Evolutionary conservation across 1,284 basidiomycete genomes (phyloP).

Genomic region (Trichosporon faecale): DNA sequence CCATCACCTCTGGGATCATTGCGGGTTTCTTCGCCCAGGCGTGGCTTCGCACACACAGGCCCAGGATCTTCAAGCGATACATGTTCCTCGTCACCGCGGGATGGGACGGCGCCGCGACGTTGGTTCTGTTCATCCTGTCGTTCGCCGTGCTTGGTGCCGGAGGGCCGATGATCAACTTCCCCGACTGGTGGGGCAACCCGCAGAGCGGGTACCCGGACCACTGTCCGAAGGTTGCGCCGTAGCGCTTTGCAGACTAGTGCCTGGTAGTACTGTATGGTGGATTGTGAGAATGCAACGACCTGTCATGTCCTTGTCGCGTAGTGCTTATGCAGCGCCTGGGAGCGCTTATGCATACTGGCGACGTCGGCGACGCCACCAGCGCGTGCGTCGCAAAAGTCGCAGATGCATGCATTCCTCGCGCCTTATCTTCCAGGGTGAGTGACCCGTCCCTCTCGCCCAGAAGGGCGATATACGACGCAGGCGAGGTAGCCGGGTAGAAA

Average conservation of each 20-base stretch:
- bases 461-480: not conserved
- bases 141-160: constrained; percentile 38
- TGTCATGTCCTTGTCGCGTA: not conserved
- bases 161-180: constrained; percentile 24
- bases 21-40: constrained; percentile 33
- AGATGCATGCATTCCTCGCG: not conserved
- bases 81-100: constrained; percentile 35
- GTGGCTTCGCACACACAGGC: constrained; percentile 26
- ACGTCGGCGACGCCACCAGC: too few species aligned
- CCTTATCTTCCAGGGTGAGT: not conserved
- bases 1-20: constrained; percentile 25
- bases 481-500: constrained; percentile 5
- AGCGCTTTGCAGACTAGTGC: not conserved
- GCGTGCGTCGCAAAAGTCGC: not conserved
- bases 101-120: constrained; percentile 49
- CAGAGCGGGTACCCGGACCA: constrained; percentile 25
- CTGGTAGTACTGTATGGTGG: not conserved
- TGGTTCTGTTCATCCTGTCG: constrained; percentile 53
- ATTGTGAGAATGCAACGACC: not conserved
- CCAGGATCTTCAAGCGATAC: constrained; percentile 28
- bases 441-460: not conserved
- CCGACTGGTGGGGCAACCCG: constrained; percentile 34
- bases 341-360: too few species aligned
- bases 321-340: too few species aligned
- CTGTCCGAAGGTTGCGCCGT: constrained; percentile 24